Evolutionary conservation across 2,329 filamentous ascomycete species (phyloP).

Genomic region (Thermoascus crustaceus): DNA sequence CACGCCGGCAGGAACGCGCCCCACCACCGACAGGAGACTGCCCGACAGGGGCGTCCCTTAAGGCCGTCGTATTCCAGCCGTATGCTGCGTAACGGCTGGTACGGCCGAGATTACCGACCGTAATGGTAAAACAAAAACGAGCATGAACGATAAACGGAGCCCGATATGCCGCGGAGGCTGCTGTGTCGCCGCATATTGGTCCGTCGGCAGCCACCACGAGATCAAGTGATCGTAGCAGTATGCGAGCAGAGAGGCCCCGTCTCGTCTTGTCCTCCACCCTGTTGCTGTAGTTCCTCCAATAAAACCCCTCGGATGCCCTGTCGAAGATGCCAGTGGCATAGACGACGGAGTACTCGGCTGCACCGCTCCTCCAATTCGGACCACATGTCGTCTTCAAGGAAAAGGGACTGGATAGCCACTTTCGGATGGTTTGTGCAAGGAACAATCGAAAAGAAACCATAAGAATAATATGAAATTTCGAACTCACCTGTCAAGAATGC

Average conservation of each 20-base stretch:
- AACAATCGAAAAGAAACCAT: slow-evolving; percentile 7
- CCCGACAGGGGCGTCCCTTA: neutral
- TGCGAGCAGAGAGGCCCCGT: slow-evolving; percentile 40
- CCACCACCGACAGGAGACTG: neutral
- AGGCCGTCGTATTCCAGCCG: neutral
- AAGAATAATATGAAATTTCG: slow-evolving; percentile 21
- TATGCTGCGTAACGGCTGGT: neutral
- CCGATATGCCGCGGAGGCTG: neutral
- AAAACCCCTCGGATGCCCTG: slow-evolving; percentile 10
- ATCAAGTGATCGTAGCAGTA: slow-evolving; percentile 55
- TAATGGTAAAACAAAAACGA: too few species aligned
- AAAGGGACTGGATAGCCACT: too few species aligned
- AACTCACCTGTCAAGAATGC: slow-evolving; percentile 84
- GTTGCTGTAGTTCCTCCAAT: too few species aligned
- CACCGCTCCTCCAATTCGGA: too few species aligned
- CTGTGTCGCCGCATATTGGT: slow-evolving; percentile 12
- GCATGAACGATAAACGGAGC: neutral
- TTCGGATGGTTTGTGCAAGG: too few species aligned
- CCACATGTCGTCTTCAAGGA: too few species aligned
- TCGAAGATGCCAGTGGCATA: too few species aligned
- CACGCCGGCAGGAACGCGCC: neutral
- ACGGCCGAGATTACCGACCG: neutral
- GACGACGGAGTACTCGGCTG: too few species aligned
- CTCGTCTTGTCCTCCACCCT: neutral
- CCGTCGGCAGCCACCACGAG: slow-evolving; percentile 25